Base-by-base conservation (phyloP, 345 rosid genomes). In the Mangifera indica region DNA sequence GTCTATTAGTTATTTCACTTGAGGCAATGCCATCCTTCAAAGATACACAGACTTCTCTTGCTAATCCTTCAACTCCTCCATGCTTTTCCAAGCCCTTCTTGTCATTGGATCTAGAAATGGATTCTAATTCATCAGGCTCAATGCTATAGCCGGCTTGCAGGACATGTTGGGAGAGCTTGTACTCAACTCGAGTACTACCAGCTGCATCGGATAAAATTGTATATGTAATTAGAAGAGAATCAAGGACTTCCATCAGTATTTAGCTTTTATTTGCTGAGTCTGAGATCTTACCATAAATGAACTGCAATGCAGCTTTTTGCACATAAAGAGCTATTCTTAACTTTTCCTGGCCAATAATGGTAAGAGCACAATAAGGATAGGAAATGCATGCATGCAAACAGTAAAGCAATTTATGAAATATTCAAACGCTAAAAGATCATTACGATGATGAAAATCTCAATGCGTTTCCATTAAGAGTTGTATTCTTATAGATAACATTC, bases 261-360 rank as follows among this genome's bases (percentile, higher is more conserved):
- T 15, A 37, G 4, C 18, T 32, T 8, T 45, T 11, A 21, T 26
- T 51, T 4, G 49, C 8, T 15, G 1, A 55, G 37, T 15, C n/a
- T 8, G 18, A 51, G 45, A 67, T 52, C 72, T 29, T 78, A 82
- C 89, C 87, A 56, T 74, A 83, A 54, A 86, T 81, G 80, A 82
- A 86, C 51, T 84, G 82, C 64, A 86, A 67, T 18, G 87, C 87
- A 11, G 89, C 89, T 60, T 84, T 80, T 51, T 86, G 86, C 66
- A 86, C 86, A 42, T 75, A 86, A 32, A 86, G 83, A n/a, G 89
- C 87, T 54, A 86, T 53, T 53, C 89, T 74, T 24, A 86, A 70
- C 72, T 85, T 82, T 77, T 86, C 86, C 87, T 86, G 86, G 10
- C 44, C 67, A 68, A 58, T 63, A 63, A 79, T 24, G 61, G 44